Evolutionary conservation across 257 asterid species (phyloP).

Genomic region (Paraleonurus japonicus): DNA sequence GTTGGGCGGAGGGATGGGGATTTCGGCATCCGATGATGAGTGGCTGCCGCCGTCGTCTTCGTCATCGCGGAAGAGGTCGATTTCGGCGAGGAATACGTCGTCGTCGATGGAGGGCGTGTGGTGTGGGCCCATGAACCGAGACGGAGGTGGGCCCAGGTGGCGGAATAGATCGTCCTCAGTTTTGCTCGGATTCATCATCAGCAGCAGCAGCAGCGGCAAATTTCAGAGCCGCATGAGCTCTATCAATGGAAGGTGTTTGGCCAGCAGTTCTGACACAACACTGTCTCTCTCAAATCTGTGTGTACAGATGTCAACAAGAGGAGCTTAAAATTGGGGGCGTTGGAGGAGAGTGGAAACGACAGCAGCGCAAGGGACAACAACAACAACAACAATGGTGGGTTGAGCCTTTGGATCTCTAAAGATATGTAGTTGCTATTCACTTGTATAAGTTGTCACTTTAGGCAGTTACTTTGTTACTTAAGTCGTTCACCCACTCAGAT

Average conservation of each 20-base stretch:
- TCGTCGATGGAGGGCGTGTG: constrained; percentile 37
- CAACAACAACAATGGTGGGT: constrained; percentile 6
- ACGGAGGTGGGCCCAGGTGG: constrained; percentile 39
- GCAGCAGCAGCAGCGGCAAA: neutral
- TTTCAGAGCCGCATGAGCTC: constrained; percentile 9
- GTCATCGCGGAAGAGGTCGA: constrained; percentile 62
- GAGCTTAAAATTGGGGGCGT: neutral
- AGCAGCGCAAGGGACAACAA: neutral
- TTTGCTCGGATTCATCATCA: constrained; percentile 56
- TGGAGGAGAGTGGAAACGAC: neutral
- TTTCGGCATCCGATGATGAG: constrained; percentile 64
- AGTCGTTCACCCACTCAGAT: too few species aligned
- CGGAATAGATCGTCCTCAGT: constrained; percentile 56
- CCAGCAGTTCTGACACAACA: neutral
- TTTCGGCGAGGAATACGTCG: constrained; percentile 47
- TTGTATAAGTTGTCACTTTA: too few species aligned
- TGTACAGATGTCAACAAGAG: neutral
- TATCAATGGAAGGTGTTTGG: constrained; percentile 8
- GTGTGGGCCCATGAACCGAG: constrained; percentile 9
- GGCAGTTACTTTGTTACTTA: too few species aligned
- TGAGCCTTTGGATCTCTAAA: neutral
- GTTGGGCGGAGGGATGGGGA: constrained; percentile 28
- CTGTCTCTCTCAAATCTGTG: neutral
- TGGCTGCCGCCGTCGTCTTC: constrained; percentile 71
- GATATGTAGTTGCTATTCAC: too few species aligned